phyloP scores from a whole-genome alignment of 2,329 filamentous ascomycete genomes.

The Decorospora gaudefroyi region DNA sequence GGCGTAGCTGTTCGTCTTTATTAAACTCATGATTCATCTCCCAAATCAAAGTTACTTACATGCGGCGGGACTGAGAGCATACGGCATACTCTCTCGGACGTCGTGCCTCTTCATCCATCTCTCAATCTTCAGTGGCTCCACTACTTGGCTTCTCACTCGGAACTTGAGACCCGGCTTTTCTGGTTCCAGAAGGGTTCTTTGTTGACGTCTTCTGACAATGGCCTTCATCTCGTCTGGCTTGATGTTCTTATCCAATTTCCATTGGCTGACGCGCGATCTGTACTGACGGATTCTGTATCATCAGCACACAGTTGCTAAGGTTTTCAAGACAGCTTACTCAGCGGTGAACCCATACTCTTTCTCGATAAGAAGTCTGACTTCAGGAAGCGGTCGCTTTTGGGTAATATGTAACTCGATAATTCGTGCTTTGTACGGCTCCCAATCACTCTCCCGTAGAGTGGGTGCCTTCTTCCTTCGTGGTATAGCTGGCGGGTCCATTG shows the following conservation, averaged over 20 bases:
- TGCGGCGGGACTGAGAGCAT: slow-evolving; percentile 24
- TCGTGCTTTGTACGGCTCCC: slow-evolving; percentile 25
- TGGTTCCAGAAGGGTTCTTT: slow-evolving; percentile 24
- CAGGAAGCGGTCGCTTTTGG: slow-evolving; percentile 7
- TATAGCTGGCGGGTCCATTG: slow-evolving; percentile 17
- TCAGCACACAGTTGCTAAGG: too few species aligned
- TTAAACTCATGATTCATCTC: background rate
- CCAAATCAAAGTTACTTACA: slow-evolving; percentile 17
- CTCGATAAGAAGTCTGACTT: slow-evolving; percentile 17
- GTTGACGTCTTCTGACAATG: slow-evolving; percentile 27
- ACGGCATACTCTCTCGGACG: slow-evolving; percentile 18
- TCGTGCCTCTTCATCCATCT: slow-evolving; percentile 29
- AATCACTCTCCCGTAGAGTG: slow-evolving; percentile 26
- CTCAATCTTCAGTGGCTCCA: slow-evolving; percentile 26
- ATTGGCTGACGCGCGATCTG: slow-evolving; percentile 21
- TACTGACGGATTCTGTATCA: slow-evolving; percentile 26
- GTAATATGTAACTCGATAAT: slow-evolving; percentile 19
- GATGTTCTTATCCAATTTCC: slow-evolving; percentile 27
- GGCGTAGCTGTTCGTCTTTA: slow-evolving; percentile 23
- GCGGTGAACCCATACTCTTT: slow-evolving; percentile 18
- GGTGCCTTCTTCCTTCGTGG: slow-evolving; percentile 25
- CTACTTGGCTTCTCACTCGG: slow-evolving; percentile 15
- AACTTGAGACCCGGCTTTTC: slow-evolving; percentile 17
- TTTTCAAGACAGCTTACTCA: slow-evolving; percentile 20
- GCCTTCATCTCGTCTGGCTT: slow-evolving; percentile 29